Conservation (phyloP, 768 basidiomycete genomes). For the Mycena crocata region DNA sequence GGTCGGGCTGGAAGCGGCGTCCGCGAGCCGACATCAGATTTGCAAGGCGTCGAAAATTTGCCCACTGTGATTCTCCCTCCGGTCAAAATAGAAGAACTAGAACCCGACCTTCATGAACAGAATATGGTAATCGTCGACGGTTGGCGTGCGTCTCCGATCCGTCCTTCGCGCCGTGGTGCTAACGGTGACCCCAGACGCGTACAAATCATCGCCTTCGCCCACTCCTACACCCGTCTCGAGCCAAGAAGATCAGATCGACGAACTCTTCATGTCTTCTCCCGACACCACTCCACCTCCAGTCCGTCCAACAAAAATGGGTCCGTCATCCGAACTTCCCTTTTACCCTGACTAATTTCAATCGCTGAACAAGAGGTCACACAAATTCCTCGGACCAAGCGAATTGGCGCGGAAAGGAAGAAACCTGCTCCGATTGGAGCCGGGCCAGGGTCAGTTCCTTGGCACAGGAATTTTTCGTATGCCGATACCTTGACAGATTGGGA, state of each 20-base stretch:
- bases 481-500: constrained; percentile 44
- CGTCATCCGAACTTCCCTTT: constrained; percentile 19
- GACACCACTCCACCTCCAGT: constrained; percentile 53
- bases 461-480: not conserved
- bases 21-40: constrained; percentile 26
- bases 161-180: not conserved
- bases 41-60: constrained; percentile 39
- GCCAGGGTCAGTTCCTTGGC: constrained; percentile 19
- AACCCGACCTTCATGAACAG: constrained; percentile 56
- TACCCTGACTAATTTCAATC: not conserved
- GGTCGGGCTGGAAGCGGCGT: constrained; percentile 35
- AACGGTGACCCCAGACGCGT: constrained; percentile 45
- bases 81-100: constrained; percentile 50
- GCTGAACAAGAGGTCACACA: constrained; percentile 58
- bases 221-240: constrained; percentile 54
- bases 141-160: constrained; percentile 60
- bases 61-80: constrained; percentile 40
- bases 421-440: constrained; percentile 42
- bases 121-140: constrained; percentile 73
- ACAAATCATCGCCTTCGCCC: constrained; percentile 56
- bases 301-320: constrained; percentile 63
- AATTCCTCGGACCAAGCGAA: constrained; percentile 63
- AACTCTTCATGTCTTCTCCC: constrained; percentile 65
- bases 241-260: constrained; percentile 63
- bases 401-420: constrained; percentile 51